Evolutionary conservation across 768 basidiomycete genomes (phyloP).

Genomic region (Stropharia rugosoannulata): DNA sequence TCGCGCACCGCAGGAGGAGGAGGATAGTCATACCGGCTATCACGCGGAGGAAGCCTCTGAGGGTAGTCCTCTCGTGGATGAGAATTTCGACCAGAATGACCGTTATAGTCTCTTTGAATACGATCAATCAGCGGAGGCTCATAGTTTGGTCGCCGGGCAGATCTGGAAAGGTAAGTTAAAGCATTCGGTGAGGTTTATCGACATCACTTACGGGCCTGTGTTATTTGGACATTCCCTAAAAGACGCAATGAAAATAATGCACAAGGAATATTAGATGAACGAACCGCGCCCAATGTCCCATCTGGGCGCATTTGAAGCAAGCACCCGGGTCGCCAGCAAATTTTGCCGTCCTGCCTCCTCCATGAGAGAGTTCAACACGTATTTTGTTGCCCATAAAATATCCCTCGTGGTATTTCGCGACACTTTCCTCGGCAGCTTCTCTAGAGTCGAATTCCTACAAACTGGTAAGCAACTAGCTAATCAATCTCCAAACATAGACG

Average conservation of each 20-base stretch:
- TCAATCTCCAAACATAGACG: constrained; percentile 24
- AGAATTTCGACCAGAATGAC: constrained; percentile 42
- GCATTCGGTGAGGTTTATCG: not conserved
- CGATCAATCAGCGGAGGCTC: constrained; percentile 60
- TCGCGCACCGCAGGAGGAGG: constrained; percentile 49
- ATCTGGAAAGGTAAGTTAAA: constrained; percentile 4
- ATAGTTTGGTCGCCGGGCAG: constrained; percentile 36
- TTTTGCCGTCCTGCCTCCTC: constrained; percentile 78
- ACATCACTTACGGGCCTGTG: constrained; percentile 46
- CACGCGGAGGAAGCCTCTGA: constrained; percentile 47
- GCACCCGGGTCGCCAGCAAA: constrained; percentile 85
- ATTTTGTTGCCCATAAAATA: constrained; percentile 94
- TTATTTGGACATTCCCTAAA: constrained; percentile 72
- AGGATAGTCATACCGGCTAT: constrained; percentile 63
- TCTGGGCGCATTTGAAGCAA: constrained; percentile 84
- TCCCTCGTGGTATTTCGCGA: constrained; percentile 86
- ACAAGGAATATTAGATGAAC: constrained; percentile 12
- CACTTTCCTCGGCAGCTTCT: constrained; percentile 84
- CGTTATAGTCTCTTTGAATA: constrained; percentile 58
- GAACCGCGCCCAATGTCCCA: constrained; percentile 89
- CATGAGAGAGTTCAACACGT: constrained; percentile 82
- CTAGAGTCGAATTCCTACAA: constrained; percentile 78
- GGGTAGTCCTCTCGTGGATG: constrained; percentile 59
- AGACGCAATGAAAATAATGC: constrained; percentile 4
- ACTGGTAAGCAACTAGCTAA: constrained; percentile 7